Base-by-base conservation (phyloP, 805 yeast species). In the Saturnispora ahearnii region DNA sequence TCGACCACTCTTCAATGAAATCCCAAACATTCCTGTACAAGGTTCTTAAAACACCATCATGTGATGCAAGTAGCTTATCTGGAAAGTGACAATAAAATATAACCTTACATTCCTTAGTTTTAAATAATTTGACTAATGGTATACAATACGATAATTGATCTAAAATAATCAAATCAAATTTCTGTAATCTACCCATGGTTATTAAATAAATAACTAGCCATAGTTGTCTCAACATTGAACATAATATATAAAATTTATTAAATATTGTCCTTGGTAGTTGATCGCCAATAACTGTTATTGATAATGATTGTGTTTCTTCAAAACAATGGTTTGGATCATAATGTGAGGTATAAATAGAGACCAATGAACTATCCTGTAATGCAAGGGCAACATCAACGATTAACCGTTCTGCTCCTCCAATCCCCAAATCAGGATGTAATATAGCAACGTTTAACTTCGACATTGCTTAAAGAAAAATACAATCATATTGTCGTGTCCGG, bases 381-480 rank as follows among this genome's bases (percentile, higher is more conserved):
- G 96, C 96, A 3, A 88, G 71, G 0, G 98, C 99, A 3, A 95
- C 89, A 66, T 93, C 99, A 1, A 93, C 96, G 2, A 93, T 89
- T n/a, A 95, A 73, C 52, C 99, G 73, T 63, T 93, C 99, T 1
- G 99, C 99, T 4, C 99, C 99, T 5, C 89, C 99, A 51, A 91
- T 91, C 0, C 99, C 99, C 48, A 93, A 69, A 67, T 93, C 99
- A 0, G 99, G 99, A 62, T 93, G 99, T 4, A 93, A 68, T 58
- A 93, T 87, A 1, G 96, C 96, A 33, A 91, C 74, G 12, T 41
- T 38, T 12, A 34, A 24, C 11, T 28, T 15, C 5, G 13, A 13
- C 41, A 34, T 26, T 10, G 30, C 6, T 32, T 18, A 30, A 10
- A 6, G 18, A 24, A 22, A 13, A 22, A 38, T 13, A 21, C n/a